Base-by-base conservation (phyloP, 2,329 filamentous ascomycete genomes). In the Amesomyces nigricolor region DNA sequence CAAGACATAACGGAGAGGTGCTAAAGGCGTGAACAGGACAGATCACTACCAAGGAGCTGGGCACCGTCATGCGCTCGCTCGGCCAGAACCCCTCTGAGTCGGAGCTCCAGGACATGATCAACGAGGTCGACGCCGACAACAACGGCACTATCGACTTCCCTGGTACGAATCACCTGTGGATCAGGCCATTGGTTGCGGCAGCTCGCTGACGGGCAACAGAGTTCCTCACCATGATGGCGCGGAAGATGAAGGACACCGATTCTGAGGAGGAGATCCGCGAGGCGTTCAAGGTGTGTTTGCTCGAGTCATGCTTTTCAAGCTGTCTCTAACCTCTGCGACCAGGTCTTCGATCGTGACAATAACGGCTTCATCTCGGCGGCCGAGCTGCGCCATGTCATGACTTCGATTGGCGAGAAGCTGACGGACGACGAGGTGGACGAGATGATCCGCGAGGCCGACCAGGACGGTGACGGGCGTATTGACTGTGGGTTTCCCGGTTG, bases 201-300 rank as follows among this genome's bases (percentile, higher is more conserved):
- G n/a, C 5, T 26, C 35, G 62, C 68, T 72, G 58, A 71, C 65
- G 59, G 51, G 51, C 57, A 51, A 44, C 68, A 92, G 89, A 94
- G 71, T 94, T 94, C 75, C 78, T 94, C 59, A 94, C 89, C 62
- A 94, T 94, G 89, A 94, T 94, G 89, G 89, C 89, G 58, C 84
- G 89, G 69, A 94, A 94, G 78, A 94, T 94, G 89, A 92, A 92
- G 80, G 89, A 92, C 68, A 94, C 89, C 64, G 89, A 94, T 70
- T 92, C 88, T 47, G 89, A 94, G 75, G 89, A 94, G 75, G 89
- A 94, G 72, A 94, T 94, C 65, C 84, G 89, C 66, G 89, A 92
- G 73, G 88, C 88, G 13, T 92, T 92, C 82, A 91, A 91, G 80
- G 87, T 89, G 53, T 44, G 70, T 58, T 43, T 30, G 3, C n/a